phyloP scores from a whole-genome alignment of 2,329 filamentous ascomycete species.

The Ambrosiella beaveri region DNA sequence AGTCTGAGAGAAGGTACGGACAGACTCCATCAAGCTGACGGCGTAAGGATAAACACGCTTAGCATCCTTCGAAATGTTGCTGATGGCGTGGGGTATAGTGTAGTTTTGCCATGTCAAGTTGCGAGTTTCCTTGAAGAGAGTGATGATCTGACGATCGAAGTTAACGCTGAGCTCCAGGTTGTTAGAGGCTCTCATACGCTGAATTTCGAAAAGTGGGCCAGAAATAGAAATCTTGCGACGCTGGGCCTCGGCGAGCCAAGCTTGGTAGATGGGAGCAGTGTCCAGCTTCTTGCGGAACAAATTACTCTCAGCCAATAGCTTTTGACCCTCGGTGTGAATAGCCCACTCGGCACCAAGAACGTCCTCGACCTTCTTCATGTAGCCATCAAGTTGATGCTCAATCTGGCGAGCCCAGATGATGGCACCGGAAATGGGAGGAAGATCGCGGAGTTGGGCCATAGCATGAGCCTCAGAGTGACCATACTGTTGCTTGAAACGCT shows the following conservation, averaged over 20 bases:
- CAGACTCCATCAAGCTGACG: slow-evolving; percentile 95
- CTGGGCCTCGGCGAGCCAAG: slow-evolving; percentile 83
- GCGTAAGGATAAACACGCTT: slow-evolving; percentile 96
- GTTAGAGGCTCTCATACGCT: slow-evolving; percentile 73
- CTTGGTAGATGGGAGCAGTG: slow-evolving; percentile 82
- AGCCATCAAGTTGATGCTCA: slow-evolving; percentile 82
- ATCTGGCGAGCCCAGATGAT: slow-evolving; percentile 98
- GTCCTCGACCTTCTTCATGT: slow-evolving; percentile 98
- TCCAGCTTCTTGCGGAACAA: slow-evolving; percentile 94
- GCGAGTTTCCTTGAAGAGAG: slow-evolving; percentile 93
- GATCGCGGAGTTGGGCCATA: slow-evolving; percentile 91
- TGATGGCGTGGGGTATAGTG: slow-evolving; percentile 83
- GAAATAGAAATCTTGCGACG: slow-evolving; percentile 80
- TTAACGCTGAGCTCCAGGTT: slow-evolving; percentile 80
- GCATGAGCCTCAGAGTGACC: slow-evolving; percentile 94
- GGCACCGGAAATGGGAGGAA: slow-evolving; percentile 87
- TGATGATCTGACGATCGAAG: slow-evolving; percentile 93
- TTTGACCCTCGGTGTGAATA: slow-evolving; percentile 84
- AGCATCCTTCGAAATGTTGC: slow-evolving; percentile 94
- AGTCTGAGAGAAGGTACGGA: slow-evolving; percentile 83
- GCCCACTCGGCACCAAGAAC: slow-evolving; percentile 92
- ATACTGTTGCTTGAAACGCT: slow-evolving; percentile 98
- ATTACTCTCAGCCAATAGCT: slow-evolving; percentile 77
- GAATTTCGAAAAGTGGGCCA: slow-evolving; percentile 80
- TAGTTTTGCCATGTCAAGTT: slow-evolving; percentile 93